Evolutionary conservation across 1,139 yeast species (phyloP).

Genomic region (Yamadazyma dushanensis): DNA sequence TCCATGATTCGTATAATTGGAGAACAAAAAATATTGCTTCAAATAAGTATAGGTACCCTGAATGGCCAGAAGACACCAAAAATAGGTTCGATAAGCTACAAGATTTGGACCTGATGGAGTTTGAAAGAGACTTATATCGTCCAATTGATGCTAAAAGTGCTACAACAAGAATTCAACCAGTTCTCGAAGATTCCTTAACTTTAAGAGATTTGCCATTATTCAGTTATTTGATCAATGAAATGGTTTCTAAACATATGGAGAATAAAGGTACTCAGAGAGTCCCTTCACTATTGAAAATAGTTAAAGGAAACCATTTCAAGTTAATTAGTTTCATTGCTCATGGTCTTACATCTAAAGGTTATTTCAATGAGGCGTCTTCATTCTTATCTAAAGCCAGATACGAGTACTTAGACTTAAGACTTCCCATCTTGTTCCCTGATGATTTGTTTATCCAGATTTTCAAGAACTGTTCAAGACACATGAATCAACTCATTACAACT

Average conservation of each 20-base stretch:
- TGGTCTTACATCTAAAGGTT: constrained; percentile 27
- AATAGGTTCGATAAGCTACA: constrained; percentile 22
- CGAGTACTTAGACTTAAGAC: constrained; percentile 14
- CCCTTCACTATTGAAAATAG: constrained; percentile 17
- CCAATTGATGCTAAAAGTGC: constrained; percentile 25
- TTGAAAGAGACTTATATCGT: constrained; percentile 19
- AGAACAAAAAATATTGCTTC: constrained; percentile 25
- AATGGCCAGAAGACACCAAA: constrained; percentile 13
- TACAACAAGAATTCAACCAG: constrained; percentile 18
- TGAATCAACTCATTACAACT: constrained; percentile 3
- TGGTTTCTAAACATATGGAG: constrained; percentile 16
- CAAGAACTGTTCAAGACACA: constrained; percentile 12
- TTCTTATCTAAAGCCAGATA: constrained; percentile 23
- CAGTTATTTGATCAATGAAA: constrained; percentile 19
- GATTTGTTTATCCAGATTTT: constrained; percentile 21
- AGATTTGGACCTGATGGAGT: constrained; percentile 16
- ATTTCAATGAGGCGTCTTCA: constrained; percentile 26
- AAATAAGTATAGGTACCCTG: constrained; percentile 13
- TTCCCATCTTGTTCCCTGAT: constrained; percentile 17
- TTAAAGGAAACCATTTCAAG: constrained; percentile 25
- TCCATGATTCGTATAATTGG: constrained; percentile 20
- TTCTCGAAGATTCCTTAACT: constrained; percentile 28
- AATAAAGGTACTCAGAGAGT: constrained; percentile 10
- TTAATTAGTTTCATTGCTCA: constrained; percentile 28
- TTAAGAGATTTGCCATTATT: constrained; percentile 35